A percentile compares a stretch with the other conserved stretches of the same genome.
Conservation (phyloP, 495 filamentous ascomycete species). For the Talaromyces trachyspermus region DNA sequence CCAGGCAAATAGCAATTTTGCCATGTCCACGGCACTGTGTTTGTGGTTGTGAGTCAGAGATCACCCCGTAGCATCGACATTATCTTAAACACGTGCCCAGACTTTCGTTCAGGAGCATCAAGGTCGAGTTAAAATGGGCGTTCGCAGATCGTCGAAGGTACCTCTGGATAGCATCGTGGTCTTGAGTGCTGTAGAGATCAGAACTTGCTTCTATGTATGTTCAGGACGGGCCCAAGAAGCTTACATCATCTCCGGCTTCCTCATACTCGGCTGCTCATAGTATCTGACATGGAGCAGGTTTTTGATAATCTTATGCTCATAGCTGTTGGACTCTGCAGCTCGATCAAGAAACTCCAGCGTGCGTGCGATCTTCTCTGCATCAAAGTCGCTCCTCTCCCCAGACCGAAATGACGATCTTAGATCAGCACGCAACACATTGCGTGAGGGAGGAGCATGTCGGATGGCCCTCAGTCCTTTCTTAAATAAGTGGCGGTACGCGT, state of each 20-base stretch:
- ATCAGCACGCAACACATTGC: constrained; percentile 55
- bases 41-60: too few species aligned
- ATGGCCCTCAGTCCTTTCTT: constrained; percentile 68
- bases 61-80: constrained; percentile 8
- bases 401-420: constrained; percentile 68
- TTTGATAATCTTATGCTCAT: constrained; percentile 77
- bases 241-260: constrained; percentile 30
- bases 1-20: background rate
- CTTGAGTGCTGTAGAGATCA: constrained; percentile 12
- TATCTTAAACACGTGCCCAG: constrained; percentile 61
- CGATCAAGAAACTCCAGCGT: constrained; percentile 71
- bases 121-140: constrained; percentile 56
- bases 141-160: constrained; percentile 31
- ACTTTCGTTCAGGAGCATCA: constrained; percentile 65
- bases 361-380: constrained; percentile 54
- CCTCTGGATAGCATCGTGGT: constrained; percentile 19
- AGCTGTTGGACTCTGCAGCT: constrained; percentile 55
- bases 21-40: too few species aligned
- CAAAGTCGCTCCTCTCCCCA: constrained; percentile 41
- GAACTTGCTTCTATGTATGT: too few species aligned
- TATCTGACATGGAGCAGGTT: constrained; percentile 59
- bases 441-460: constrained; percentile 70
- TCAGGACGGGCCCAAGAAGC: too few species aligned
- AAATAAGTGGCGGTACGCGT: constrained; percentile 75
- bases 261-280: constrained; percentile 42